Evolutionary conservation across 768 basidiomycete genomes (phyloP), one percentile per base, ranked within the genome.

Genomic region (Macrocybe gigantea): DNA sequence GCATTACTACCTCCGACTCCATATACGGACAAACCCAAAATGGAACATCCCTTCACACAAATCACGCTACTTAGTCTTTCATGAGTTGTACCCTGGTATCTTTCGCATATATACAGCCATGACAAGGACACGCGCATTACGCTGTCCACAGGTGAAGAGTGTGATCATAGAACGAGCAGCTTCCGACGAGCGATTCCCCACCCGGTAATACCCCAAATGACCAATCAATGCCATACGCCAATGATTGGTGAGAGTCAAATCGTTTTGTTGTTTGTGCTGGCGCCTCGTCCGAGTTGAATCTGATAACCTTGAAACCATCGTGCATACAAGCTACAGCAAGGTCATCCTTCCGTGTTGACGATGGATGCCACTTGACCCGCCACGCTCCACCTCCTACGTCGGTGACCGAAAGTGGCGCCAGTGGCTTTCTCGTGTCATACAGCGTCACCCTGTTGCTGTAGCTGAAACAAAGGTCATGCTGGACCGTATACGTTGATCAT

Each of bases 271-370:
- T 67, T 38, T 73, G 62, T 44, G 72, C 65, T 41, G 54, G 14
- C 5, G 49, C 39, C 15, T 47, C 62, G 32, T 34, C 56, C 13
- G 52, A 53, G 15, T 45, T 39, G 49, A 89, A 80, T 1, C 64
- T 71, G 40, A 93, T 63, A 5, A 95, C 73, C 60, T 96, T 96
- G 76, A 92, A 94, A 7, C 95, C 94, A 53, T 93, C 93, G 60
- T 95, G 94, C 96, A 98, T 99, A 60, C 89, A 93, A 0, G 94
- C 96, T n/a, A 93, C 82, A 13, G 97, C 77, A 1, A 98, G 73
- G 58, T 94, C 88, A 34, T 76, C 58, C 52, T 74, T 77, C 39
- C 93, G 77, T n/a, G 59, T 55, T 2, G 73, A 53, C 5, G 77
- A 78, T 6, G 94, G 93, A 65, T 98, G 93, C 92, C 93, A 99